Evolutionary conservation across 2,329 filamentous ascomycete genomes (phyloP), one percentile per base, ranked within the genome.

Genomic region (Leptographium lundbergii): DNA sequence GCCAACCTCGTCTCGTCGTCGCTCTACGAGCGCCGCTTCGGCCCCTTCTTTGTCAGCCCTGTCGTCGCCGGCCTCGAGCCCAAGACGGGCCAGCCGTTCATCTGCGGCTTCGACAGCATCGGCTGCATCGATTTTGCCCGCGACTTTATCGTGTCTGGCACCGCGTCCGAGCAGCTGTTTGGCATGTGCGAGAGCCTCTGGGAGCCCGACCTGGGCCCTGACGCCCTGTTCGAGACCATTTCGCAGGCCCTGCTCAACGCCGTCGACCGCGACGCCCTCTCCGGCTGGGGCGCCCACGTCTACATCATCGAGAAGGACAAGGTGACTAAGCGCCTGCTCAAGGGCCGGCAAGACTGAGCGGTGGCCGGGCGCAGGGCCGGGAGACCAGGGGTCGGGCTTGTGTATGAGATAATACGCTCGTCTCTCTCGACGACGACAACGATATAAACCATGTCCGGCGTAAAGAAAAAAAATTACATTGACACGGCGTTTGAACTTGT

Each of bases 221-320:
- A 99, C 65, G 91, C 95, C 68, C 85, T 99, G 57, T 99, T 99
- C 76, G 94, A 99, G 78, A 99, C 94, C 63, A 90, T 97, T 71
- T 97, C 94, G 54, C 94, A 99, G 77, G 86, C 92, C 57, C 81
- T 99, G 61, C 81, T 99, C 67, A 97, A 95, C 74, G 94, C 94
- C 61, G 89, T 97, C 60, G 94, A 99, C 75, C 84, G 94, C 76
- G 94, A 99, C 75, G 94, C 94, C 57, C 80, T 99, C 64, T 96
- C 92, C 45, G 94, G 94, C 65, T 97, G 94, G 94, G 94, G 94
- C 71, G 94, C 94, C 47, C 91, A 99, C 71, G 94, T 99, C 67
- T 99, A 97, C 78, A 95, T 99, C 70, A 95, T 99, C 73, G 94
- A 97, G 81, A 99, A 99, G 83, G 91, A 96, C 78, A 97, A 97